Evolutionary conservation across 805 yeast species (phyloP).

Genomic region (Jamesozyma piceae): DNA sequence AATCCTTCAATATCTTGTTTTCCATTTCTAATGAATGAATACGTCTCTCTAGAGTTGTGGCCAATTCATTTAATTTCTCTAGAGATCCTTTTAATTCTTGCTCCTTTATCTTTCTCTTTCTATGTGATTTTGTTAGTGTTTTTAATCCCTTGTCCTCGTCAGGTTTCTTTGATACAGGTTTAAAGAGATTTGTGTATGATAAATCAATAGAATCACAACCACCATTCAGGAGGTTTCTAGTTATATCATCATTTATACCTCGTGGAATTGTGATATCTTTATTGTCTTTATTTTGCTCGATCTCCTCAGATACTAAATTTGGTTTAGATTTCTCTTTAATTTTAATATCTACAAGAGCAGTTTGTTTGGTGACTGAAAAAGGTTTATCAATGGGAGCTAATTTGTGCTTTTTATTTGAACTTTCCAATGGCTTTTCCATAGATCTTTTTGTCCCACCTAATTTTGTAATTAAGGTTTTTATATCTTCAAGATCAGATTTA

Average conservation of each 20-base stretch:
- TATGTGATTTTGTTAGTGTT: slow-evolving; percentile 9
- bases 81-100: slow-evolving; percentile 78
- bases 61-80: slow-evolving; percentile 60
- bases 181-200: background rate
- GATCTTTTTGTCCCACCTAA: too few relatives aligned
- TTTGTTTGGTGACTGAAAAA: too few relatives aligned
- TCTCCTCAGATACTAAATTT: background rate
- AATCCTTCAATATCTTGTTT: slow-evolving; percentile 70
- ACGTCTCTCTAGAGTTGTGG: slow-evolving; percentile 56
- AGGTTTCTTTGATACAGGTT: background rate
- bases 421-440: background rate
- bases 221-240: background rate
- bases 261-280: background rate
- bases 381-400: background rate
- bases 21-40: slow-evolving; percentile 88
- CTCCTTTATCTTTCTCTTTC: slow-evolving; percentile 80
- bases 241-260: background rate
- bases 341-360: background rate
- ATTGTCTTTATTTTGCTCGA: background rate
- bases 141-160: background rate
- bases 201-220: background rate
- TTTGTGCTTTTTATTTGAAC: background rate
- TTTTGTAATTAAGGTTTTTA: too few relatives aligned
- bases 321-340: background rate
- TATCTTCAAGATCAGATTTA: too few relatives aligned